Conservation (phyloP, 768 basidiomycete species). For the Rhodosporidiobolus odoratus region DNA sequence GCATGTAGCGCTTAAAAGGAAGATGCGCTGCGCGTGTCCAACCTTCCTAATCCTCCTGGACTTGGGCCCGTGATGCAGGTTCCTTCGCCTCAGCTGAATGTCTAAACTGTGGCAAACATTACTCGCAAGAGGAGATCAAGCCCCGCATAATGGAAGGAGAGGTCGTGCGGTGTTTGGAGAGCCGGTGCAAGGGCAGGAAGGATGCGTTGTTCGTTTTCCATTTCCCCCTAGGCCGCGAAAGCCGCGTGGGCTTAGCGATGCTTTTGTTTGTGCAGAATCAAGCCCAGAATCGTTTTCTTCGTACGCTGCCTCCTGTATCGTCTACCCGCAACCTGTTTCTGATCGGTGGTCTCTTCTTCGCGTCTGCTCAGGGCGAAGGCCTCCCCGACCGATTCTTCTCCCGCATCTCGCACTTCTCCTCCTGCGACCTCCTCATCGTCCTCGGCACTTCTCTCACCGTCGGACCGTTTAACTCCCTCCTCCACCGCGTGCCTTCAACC, state of each 20-base stretch:
- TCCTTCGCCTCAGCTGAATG: conserved; percentile 86
- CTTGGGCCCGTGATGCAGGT: conserved; percentile 45
- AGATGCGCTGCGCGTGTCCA: too few relatives aligned
- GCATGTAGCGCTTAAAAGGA: too few relatives aligned
- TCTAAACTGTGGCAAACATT: conserved; percentile 62
- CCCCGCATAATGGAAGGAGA: conserved; percentile 57
- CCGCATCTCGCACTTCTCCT: conserved; percentile 53
- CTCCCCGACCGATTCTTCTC: conserved; percentile 66
- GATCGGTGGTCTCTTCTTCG: too few relatives aligned
- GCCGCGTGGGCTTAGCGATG: too few relatives aligned
- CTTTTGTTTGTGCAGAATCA: conserved; percentile 48
- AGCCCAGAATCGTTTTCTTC: conserved; percentile 40
- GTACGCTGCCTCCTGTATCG: conserved; percentile 40
- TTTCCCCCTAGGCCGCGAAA: too few relatives aligned
- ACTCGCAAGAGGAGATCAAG: conserved; percentile 65
- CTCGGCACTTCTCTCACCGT: conserved; percentile 86
- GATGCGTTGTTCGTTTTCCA: conserved; percentile 2
- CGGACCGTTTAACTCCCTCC: conserved; percentile 65
- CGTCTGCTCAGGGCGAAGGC: conserved; percentile 46
- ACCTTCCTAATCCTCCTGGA: background rate
- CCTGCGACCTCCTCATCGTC: conserved; percentile 82
- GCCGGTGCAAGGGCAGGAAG: conserved; percentile 27
- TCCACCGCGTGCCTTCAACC: conserved; percentile 53
- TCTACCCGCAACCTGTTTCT: background rate
- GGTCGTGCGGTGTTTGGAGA: conserved; percentile 60